Evolutionary conservation across 345 rosid species (phyloP).

Genomic region (Eucalyptus tenuipes): DNA sequence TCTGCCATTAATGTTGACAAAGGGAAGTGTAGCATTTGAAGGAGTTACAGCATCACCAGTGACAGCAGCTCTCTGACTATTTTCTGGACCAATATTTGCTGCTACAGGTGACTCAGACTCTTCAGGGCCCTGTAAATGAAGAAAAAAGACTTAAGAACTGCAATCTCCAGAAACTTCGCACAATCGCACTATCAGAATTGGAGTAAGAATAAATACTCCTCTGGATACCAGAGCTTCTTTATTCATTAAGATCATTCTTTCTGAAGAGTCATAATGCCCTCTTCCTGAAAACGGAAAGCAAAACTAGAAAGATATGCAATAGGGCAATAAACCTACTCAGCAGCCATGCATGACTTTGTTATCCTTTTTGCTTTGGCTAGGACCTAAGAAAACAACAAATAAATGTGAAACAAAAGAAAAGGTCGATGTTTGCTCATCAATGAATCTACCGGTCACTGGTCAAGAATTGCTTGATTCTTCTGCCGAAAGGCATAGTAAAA

Average conservation of each 20-base stretch:
- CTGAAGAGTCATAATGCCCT: background rate
- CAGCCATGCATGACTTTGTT: conserved; percentile 54
- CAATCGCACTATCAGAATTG: background rate
- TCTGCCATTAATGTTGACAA: conserved; percentile 48
- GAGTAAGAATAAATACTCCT: background rate
- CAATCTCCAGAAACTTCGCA: background rate
- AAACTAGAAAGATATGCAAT: background rate
- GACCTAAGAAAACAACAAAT: conserved; percentile 28
- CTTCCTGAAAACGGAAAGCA: background rate
- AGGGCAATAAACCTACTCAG: conserved; percentile 34
- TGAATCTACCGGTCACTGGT: background rate
- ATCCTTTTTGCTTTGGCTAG: conserved; percentile 87
- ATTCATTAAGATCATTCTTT: background rate
- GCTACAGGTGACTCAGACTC: conserved; percentile 41
- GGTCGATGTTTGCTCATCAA: background rate
- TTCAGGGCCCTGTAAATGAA: conserved; percentile 41
- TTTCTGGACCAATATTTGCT: conserved; percentile 40
- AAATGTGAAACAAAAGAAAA: background rate
- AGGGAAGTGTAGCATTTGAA: conserved; percentile 15
- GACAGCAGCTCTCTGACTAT: conserved; percentile 32
- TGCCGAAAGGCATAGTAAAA: background rate
- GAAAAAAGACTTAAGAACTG: background rate
- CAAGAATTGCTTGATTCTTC: background rate
- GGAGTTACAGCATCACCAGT: conserved; percentile 31
- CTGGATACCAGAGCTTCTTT: background rate